Evolutionary conservation across 2,329 filamentous ascomycete genomes (phyloP), one percentile per base, ranked within the genome.

Genomic region (Verticillium isaacii): DNA sequence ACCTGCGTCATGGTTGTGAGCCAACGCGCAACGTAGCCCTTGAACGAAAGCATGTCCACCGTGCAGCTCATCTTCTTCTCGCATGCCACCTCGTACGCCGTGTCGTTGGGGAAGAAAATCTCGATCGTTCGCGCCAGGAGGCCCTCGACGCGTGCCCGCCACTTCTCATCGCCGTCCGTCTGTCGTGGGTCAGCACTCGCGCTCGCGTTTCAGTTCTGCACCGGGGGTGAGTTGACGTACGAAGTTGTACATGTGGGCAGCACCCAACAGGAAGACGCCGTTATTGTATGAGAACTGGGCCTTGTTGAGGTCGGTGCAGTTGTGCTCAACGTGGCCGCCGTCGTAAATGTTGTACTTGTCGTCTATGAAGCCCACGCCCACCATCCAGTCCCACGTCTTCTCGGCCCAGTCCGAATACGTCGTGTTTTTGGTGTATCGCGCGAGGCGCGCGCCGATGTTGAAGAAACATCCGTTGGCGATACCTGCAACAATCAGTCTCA

Each of bases 371-470:
- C 82, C 82, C 2, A 88, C 76, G 3, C 70, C 69, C 37, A 72
- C 72, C 15, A 86, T 80, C 85, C 89, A 89, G 57, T 90, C 78
- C 77, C 83, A 92, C 0, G 82, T 80, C 68, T 83, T 83, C 32
- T 80, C 79, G 0, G 89, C 89, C 74, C 84, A 85, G 5, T 85
- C 78, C 1, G 82, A 81, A 67, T 92, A 92, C 0, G 87, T 89
- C 0, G 77, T 68, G 68, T 92, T 90, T 23, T 77, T 77, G 0
- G 89, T 91, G 71, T 91, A 93, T 19, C 87, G 81, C 0, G 89
- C 90, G 14, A 94, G 82, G 5, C 91, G 86, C 17, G 91, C 84
- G 8, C 82, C 85, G 8, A 89, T 74, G 66, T 89, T 86, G 76
- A 89, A 88, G 71, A 87, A 86, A 65, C 82, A 83, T 52, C 82